These are phyloP conservation scores for Bryoglossum gracile DNA, from an alignment of 495 filamentous ascomycete genomes.

Conservation along the genomic window DNA sequence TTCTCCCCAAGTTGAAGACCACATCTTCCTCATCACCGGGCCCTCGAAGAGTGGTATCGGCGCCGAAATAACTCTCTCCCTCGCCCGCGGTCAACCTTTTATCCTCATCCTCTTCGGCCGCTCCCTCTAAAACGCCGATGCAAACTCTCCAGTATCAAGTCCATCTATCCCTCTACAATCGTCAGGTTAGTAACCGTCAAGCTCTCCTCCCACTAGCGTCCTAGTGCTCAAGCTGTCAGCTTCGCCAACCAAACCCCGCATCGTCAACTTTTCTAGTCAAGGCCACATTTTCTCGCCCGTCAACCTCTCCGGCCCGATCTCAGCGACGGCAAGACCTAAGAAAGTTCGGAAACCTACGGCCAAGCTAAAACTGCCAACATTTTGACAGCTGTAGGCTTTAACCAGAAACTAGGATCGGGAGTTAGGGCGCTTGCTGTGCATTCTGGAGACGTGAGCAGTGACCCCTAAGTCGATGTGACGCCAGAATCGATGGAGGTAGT, in stretches of 20 bases:
- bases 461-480: background rate
- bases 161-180: constrained; percentile 8
- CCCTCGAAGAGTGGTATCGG: constrained; percentile 39
- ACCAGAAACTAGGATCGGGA: constrained; percentile 33
- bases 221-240: constrained; percentile 41
- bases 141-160: constrained; percentile 28
- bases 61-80: constrained; percentile 38
- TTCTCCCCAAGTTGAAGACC: constrained; percentile 33
- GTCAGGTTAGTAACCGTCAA: constrained; percentile 37
- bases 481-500: background rate
- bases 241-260: constrained; percentile 25
- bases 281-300: constrained; percentile 26
- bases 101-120: constrained; percentile 37
- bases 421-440: constrained; percentile 36
- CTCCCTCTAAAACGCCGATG: constrained; percentile 31
- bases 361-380: constrained; percentile 49
- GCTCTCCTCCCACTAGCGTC: constrained; percentile 40
- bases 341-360: constrained; percentile 40
- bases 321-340: constrained; percentile 30
- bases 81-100: constrained; percentile 36
- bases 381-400: constrained; percentile 38
- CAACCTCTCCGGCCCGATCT: constrained; percentile 26
- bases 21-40: constrained; percentile 37
- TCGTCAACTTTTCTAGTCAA: constrained; percentile 38
- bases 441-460: constrained; percentile 28